These are phyloP conservation scores for Sinapis alba DNA, from an alignment of 441 rosid species.

Conservation along the genomic window DNA sequence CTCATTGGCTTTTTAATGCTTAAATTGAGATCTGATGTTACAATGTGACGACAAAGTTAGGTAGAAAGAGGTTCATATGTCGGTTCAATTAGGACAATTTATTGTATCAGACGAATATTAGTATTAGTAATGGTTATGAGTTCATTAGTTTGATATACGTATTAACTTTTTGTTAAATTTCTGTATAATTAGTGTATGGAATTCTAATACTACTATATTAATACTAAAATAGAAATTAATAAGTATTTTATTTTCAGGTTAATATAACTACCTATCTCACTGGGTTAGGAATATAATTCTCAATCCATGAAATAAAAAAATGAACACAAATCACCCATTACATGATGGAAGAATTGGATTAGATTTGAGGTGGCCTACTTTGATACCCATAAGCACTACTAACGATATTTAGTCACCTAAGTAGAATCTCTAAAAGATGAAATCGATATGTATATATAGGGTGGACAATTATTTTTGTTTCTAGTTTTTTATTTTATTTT, in stretches of 20 bases:
- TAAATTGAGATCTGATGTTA: slow-evolving; percentile 20
- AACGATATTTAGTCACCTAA: slow-evolving; percentile 14
- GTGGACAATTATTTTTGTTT: neutral
- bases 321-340: neutral
- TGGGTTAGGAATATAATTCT: neutral
- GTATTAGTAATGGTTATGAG: neutral
- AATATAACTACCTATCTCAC: neutral
- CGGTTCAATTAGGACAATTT: slow-evolving; percentile 16
- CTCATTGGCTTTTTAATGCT: slow-evolving; percentile 2
- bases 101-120: neutral
- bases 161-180: neutral
- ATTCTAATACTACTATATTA: neutral
- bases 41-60: slow-evolving; percentile 19
- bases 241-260: neutral
- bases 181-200: neutral
- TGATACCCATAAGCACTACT: slow-evolving; percentile 33
- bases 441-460: neutral
- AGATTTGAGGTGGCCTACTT: slow-evolving; percentile 23
- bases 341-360: slow-evolving; percentile 5
- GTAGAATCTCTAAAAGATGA: slow-evolving; percentile 17
- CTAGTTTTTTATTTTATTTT: neutral
- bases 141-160: neutral
- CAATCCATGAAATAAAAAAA: neutral
- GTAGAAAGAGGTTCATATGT: slow-evolving; percentile 6
- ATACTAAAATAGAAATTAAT: neutral